A percentile compares a stretch with the other conserved stretches of the same genome.
Evolutionary conservation across 2,329 filamentous ascomycete species (phyloP).

Genomic region (Trichoderma hamatum): DNA sequence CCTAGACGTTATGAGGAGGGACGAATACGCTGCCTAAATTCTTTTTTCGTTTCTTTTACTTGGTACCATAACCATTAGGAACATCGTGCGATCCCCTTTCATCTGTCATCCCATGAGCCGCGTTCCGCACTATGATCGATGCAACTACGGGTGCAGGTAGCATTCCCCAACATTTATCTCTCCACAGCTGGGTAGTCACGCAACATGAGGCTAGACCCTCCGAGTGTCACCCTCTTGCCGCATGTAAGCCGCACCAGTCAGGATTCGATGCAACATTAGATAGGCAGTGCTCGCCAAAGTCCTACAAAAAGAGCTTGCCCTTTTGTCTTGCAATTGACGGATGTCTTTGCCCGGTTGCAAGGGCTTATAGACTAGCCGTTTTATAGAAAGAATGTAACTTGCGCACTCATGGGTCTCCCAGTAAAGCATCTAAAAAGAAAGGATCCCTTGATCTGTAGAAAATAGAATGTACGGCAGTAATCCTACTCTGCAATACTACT

Average conservation of each 20-base stretch:
- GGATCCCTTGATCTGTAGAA: background rate
- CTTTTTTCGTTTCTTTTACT: background rate
- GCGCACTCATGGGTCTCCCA: background rate
- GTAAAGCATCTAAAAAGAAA: background rate
- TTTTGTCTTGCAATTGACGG: background rate
- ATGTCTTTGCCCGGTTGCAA: background rate
- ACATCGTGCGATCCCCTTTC: background rate
- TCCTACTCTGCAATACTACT: background rate
- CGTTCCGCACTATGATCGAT: background rate
- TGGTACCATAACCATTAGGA: too few relatives aligned
- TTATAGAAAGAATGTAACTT: background rate
- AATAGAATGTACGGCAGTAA: background rate
- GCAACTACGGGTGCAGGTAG: background rate
- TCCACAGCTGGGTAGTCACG: background rate
- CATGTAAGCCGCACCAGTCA: background rate
- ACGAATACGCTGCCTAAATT: background rate
- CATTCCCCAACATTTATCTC: background rate
- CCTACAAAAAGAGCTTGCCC: background rate
- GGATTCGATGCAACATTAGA: conserved; percentile 4
- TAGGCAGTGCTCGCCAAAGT: background rate
- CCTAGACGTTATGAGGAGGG: background rate
- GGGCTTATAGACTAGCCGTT: background rate
- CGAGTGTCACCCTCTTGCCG: background rate
- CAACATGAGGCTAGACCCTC: conserved; percentile 7
- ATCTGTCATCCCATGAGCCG: background rate